A percentile compares a stretch with the other conserved stretches of the same genome.
These are phyloP conservation scores for Ilyonectria mors-panacis DNA, from an alignment of 2,329 filamentous ascomycete species.

Conservation along the genomic window DNA sequence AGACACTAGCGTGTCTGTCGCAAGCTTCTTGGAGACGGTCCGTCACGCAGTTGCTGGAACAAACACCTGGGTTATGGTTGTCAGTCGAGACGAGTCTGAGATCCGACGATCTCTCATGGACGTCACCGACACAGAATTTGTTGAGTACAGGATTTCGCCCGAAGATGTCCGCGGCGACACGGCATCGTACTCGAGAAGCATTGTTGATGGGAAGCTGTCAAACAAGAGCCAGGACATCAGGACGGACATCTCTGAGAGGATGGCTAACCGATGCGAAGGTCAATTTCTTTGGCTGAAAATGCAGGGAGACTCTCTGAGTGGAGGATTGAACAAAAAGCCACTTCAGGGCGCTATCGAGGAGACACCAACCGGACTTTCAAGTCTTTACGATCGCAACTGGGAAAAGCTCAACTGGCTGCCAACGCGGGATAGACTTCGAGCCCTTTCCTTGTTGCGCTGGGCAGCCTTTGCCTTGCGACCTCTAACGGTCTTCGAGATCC, in stretches of 20 bases:
- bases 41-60: conserved; percentile 18
- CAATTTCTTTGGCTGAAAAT: conserved; percentile 55
- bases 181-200: background rate
- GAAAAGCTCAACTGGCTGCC: too few species aligned
- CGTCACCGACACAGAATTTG: background rate
- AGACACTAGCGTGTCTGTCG: too few species aligned
- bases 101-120: conserved; percentile 38
- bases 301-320: conserved; percentile 51
- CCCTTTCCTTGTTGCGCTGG: conserved; percentile 51
- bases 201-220: background rate
- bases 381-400: too few species aligned
- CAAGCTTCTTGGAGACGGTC: too few species aligned
- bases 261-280: conserved; percentile 49
- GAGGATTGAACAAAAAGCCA: conserved; percentile 47
- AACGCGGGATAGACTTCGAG: too few species aligned
- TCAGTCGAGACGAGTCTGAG: conserved; percentile 45
- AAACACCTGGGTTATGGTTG: conserved; percentile 39
- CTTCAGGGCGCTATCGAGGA: conserved; percentile 48
- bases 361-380: too few species aligned
- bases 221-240: background rate
- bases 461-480: conserved; percentile 44
- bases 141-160: conserved; percentile 23
- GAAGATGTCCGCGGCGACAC: conserved; percentile 36
- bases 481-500: background rate
- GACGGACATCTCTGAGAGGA: background rate